Evolutionary conservation across 208 protist species (phyloP).

Genomic region (Angomonas desouzai): DNA sequence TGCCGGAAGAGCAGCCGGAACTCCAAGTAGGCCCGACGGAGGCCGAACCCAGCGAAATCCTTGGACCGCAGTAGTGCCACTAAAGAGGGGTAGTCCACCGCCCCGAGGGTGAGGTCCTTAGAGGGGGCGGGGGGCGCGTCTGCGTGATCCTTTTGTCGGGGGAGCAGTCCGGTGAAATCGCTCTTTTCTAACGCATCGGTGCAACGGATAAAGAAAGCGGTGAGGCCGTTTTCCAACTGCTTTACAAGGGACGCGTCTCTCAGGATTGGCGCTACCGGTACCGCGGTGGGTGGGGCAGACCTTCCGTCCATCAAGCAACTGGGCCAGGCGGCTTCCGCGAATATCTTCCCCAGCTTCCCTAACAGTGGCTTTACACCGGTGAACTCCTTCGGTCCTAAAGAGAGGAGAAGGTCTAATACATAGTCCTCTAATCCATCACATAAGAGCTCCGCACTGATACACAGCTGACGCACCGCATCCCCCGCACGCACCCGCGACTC

Average conservation of each 20-base stretch:
- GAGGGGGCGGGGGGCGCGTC: not conserved
- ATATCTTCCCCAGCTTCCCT: not conserved
- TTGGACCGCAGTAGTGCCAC: constrained; percentile 40
- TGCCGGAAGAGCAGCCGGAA: constrained; percentile 44
- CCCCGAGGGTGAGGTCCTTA: not conserved
- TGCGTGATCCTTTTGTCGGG: constrained; percentile 2
- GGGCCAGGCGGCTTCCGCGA: constrained; percentile 16
- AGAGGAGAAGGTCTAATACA: constrained; percentile 4
- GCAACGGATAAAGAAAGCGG: constrained; percentile 15
- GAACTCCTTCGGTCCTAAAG: not conserved
- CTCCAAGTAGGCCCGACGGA: constrained; percentile 57
- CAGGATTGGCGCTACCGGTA: not conserved
- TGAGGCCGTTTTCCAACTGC: constrained; percentile 11
- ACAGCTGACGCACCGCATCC: not conserved
- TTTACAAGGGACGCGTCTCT: not conserved
- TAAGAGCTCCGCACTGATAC: not conserved
- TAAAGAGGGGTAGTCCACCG: constrained; percentile 23
- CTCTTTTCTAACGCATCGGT: not conserved
- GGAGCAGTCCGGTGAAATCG: not conserved
- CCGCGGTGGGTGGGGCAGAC: not conserved
- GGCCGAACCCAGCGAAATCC: constrained; percentile 31
- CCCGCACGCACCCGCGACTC: not conserved
- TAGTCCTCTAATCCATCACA: not conserved
- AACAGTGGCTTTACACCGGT: not conserved
- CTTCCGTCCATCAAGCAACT: constrained; percentile 5